Conservation (phyloP, 2,329 filamentous ascomycete genomes). For the Claviceps arundinis region DNA sequence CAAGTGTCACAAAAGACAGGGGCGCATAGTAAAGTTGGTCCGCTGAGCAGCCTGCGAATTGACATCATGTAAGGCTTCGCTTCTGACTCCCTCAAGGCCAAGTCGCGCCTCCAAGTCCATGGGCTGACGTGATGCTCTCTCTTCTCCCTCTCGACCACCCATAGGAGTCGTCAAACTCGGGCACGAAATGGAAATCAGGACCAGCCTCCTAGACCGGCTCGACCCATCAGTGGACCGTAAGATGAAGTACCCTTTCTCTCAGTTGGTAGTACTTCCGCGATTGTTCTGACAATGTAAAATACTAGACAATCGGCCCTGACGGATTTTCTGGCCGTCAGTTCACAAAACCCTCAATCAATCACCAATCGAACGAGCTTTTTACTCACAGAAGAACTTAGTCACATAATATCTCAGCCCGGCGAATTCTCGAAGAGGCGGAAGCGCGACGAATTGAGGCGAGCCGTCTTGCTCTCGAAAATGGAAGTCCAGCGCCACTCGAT, state of each 20-base stretch:
- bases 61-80: slow-evolving; percentile 2
- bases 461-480: slow-evolving; percentile 10
- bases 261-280: neutral
- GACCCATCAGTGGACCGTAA: slow-evolving; percentile 27
- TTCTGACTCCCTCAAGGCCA: neutral
- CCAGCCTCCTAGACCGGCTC: slow-evolving; percentile 12
- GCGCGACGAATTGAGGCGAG: slow-evolving; percentile 29
- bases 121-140: neutral
- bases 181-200: slow-evolving; percentile 7
- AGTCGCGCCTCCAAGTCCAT: neutral
- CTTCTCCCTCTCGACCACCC: neutral
- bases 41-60: neutral
- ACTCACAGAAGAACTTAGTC: slow-evolving; percentile 30
- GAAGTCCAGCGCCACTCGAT: slow-evolving; percentile 10
- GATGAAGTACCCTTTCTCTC: slow-evolving; percentile 5
- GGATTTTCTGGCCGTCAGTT: slow-evolving; percentile 37
- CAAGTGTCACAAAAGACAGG: neutral
- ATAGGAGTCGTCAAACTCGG: slow-evolving; percentile 6
- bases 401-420: slow-evolving; percentile 55
- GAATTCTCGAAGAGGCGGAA: slow-evolving; percentile 38
- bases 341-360: neutral
- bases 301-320: slow-evolving; percentile 38
- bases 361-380: neutral
- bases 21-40: neutral
- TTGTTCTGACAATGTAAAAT: slow-evolving; percentile 4